phyloP scores from a whole-genome alignment of 371 early-diverging fungal species.

The Mucor circinelloides region DNA sequence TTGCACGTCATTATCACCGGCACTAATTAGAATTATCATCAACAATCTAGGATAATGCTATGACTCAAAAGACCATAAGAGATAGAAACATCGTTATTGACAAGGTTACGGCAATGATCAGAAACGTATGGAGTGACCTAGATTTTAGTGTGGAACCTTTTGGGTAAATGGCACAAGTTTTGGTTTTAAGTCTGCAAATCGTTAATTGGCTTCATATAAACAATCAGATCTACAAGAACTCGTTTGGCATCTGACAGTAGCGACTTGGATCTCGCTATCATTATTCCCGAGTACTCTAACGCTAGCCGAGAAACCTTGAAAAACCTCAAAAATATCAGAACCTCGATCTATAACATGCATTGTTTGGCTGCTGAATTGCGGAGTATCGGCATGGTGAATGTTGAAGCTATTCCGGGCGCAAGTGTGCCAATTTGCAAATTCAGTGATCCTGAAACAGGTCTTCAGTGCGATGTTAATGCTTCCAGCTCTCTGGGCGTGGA shows the following conservation, averaged over 20 bases:
- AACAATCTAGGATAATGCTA: neutral
- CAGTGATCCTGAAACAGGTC: slow-evolving; percentile 51
- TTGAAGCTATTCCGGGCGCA: slow-evolving; percentile 27
- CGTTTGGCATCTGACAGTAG: slow-evolving; percentile 24
- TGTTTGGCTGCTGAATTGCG: slow-evolving; percentile 12
- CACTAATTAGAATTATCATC: neutral
- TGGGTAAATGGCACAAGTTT: neutral
- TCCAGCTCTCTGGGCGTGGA: slow-evolving; percentile 57
- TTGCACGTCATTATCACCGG: neutral
- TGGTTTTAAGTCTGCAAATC: neutral
- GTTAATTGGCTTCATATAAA: neutral
- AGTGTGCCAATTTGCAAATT: slow-evolving; percentile 73
- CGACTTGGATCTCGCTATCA: slow-evolving; percentile 40
- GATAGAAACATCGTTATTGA: neutral
- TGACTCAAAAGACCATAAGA: neutral
- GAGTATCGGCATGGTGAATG: slow-evolving; percentile 26
- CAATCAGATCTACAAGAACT: slow-evolving; percentile 4
- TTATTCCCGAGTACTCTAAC: slow-evolving; percentile 16
- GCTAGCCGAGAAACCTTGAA: neutral
- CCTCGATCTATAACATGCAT: slow-evolving; percentile 30
- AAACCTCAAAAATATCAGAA: neutral
- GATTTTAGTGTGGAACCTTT: neutral
- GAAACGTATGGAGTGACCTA: neutral
- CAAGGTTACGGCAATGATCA: neutral
- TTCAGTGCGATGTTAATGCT: slow-evolving; percentile 59